These are phyloP conservation scores for Phycomyces blakesleeanus DNA, from an alignment of 192 early-diverging fungal genomes.

Conservation along the genomic window DNA sequence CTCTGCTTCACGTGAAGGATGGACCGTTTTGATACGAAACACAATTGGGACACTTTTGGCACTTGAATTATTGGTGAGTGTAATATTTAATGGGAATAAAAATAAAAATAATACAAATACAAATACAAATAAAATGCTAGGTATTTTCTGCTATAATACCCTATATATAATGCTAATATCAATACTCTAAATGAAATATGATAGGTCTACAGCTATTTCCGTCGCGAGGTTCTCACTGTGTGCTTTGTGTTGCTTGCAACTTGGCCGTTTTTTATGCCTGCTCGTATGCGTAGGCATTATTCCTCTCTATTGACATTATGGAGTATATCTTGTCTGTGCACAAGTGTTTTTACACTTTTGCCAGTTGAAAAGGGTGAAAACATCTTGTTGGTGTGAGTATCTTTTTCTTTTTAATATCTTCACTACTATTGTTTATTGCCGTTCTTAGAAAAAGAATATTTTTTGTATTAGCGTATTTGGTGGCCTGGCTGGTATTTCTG, in stretches of 20 bases:
- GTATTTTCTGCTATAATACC: no score
- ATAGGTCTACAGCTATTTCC: slow-evolving; percentile 85
- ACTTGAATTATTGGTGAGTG: slow-evolving; percentile 75
- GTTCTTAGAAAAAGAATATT: no score
- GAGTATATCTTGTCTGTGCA: slow-evolving; percentile 62
- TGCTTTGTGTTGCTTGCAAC: slow-evolving; percentile 63
- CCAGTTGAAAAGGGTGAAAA: slow-evolving; percentile 85
- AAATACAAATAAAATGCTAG: no score
- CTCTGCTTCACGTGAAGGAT: slow-evolving; percentile 13
- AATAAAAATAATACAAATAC: neutral
- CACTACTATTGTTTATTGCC: no score
- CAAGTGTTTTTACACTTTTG: slow-evolving; percentile 82
- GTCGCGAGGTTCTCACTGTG: slow-evolving; percentile 60
- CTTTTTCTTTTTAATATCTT: no score
- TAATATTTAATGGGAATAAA: neutral
- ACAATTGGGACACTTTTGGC: slow-evolving; percentile 55
- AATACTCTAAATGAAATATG: slow-evolving; percentile 2
- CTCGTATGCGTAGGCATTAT: slow-evolving; percentile 43
- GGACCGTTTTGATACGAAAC: slow-evolving; percentile 31
- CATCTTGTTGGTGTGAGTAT: slow-evolving; percentile 58
- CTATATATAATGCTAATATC: no score
- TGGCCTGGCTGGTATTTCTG: slow-evolving; percentile 33
- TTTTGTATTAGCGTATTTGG: slow-evolving; percentile 36
- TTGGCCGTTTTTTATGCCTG: slow-evolving; percentile 64
- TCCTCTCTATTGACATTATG: slow-evolving; percentile 54